Evolutionary conservation across 306 rosid genomes (phyloP).

Genomic region (Lagenaria siceraria): DNA sequence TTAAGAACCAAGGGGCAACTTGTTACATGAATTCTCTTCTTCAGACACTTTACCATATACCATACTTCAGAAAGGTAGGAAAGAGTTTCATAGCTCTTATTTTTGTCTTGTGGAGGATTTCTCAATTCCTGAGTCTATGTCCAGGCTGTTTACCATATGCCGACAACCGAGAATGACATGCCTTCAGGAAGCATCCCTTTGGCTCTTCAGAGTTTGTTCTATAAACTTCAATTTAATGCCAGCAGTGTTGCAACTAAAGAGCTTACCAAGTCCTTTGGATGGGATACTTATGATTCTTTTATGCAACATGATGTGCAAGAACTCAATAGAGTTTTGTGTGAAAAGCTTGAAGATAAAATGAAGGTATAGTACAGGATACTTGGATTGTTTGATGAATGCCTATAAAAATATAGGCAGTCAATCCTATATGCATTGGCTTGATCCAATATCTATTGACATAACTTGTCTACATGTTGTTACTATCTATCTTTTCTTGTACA

Average conservation of each 20-base stretch:
- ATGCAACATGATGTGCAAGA: constrained; percentile 99
- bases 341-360: constrained; percentile 94
- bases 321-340: constrained; percentile 87
- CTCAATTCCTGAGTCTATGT: constrained; percentile 16
- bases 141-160: constrained; percentile 96
- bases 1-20: constrained; percentile 95
- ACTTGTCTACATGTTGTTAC: background rate
- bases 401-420: background rate
- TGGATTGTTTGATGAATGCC: background rate
- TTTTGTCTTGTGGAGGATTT: background rate
- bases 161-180: constrained; percentile 90
- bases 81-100: background rate
- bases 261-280: constrained; percentile 88
- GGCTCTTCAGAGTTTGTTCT: constrained; percentile 87
- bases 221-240: constrained; percentile 81
- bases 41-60: constrained; percentile 84
- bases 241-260: constrained; percentile 89
- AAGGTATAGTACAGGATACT: constrained; percentile 56
- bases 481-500: constrained; percentile 9
- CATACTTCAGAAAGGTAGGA: constrained; percentile 81
- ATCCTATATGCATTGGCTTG: background rate
- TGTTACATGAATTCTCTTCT: constrained; percentile 98
- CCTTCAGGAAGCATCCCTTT: constrained; percentile 93
- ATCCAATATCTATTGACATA: background rate
- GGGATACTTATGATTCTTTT: constrained; percentile 91